These are phyloP conservation scores for Beta corolliflora DNA, from an alignment of 179 eudicot genomes.

Conservation along the genomic window DNA sequence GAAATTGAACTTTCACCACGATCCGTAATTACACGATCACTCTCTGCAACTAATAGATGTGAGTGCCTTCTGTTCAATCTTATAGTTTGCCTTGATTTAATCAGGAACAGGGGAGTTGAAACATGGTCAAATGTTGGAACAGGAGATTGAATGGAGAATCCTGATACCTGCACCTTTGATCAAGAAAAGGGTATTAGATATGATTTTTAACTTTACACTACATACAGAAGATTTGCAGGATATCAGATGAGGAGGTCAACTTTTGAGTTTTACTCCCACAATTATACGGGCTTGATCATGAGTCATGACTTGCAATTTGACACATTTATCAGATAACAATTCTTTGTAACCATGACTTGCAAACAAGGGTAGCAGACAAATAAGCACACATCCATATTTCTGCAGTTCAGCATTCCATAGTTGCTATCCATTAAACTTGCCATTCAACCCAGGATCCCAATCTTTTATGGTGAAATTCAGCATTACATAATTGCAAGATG, in stretches of 20 bases:
- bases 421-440: not conserved
- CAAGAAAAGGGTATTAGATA: conserved; percentile 15
- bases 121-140: conserved; percentile 31
- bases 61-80: conserved; percentile 32
- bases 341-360: not conserved
- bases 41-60: conserved; percentile 48
- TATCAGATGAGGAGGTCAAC: not conserved
- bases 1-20: conserved; percentile 32
- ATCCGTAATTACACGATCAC: conserved; percentile 54
- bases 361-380: not conserved
- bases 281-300: not conserved
- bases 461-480: not conserved
- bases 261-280: not conserved
- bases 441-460: not conserved
- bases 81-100: conserved; percentile 33
- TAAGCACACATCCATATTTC: not conserved
- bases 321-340: not conserved
- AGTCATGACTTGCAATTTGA: not conserved
- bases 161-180: conserved; percentile 47
- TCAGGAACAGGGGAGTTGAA: conserved; percentile 28
- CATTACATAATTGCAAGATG: not conserved
- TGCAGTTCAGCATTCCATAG: not conserved
- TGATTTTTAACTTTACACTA: not conserved
- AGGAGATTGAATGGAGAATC: conserved; percentile 29
- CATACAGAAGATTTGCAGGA: not conserved